Evolutionary conservation across 1,139 yeast genomes (phyloP).

Genomic region (Sugiyamaella novakii): DNA sequence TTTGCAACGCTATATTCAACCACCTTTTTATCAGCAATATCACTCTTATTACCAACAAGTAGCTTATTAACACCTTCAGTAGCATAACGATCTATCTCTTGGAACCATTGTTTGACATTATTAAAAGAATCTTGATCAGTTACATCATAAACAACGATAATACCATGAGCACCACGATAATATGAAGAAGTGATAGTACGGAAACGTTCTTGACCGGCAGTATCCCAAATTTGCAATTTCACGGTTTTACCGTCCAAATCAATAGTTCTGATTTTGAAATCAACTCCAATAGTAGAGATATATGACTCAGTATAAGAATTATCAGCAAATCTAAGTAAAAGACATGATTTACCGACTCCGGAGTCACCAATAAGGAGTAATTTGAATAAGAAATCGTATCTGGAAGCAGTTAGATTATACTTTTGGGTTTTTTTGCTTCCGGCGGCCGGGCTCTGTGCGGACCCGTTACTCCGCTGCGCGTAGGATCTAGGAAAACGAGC

Average conservation of each 20-base stretch:
- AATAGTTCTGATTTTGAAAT: constrained; percentile 95
- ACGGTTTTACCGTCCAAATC: constrained; percentile 96
- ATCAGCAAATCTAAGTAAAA: constrained; percentile 92
- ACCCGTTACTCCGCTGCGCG: constrained; percentile 2
- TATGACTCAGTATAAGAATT: constrained; percentile 97
- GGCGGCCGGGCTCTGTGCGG: constrained; percentile 9
- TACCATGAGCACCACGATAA: constrained; percentile 98
- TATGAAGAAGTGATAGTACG: constrained; percentile 97
- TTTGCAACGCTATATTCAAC: constrained; percentile 96
- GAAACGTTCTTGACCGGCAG: constrained; percentile 98
- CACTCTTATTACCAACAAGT: constrained; percentile 96
- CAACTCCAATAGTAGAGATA: constrained; percentile 97
- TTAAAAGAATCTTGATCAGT: constrained; percentile 97
- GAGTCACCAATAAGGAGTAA: constrained; percentile 94
- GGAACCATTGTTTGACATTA: constrained; percentile 98
- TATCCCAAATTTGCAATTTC: constrained; percentile 98
- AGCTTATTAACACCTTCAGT: constrained; percentile 96
- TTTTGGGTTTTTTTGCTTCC: constrained; percentile 6
- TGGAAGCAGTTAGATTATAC: constrained; percentile 21
- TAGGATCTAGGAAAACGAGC: no score
- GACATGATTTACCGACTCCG: constrained; percentile 97
- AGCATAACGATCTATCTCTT: constrained; percentile 97
- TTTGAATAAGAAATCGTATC: constrained; percentile 95
- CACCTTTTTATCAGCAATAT: constrained; percentile 88
- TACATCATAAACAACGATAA: constrained; percentile 95